Percentiles rank a stretch among this genome's conserved stretches.
Conservation (phyloP, 768 basidiomycete genomes). For the Pilatotrama ljubarskyi region DNA sequence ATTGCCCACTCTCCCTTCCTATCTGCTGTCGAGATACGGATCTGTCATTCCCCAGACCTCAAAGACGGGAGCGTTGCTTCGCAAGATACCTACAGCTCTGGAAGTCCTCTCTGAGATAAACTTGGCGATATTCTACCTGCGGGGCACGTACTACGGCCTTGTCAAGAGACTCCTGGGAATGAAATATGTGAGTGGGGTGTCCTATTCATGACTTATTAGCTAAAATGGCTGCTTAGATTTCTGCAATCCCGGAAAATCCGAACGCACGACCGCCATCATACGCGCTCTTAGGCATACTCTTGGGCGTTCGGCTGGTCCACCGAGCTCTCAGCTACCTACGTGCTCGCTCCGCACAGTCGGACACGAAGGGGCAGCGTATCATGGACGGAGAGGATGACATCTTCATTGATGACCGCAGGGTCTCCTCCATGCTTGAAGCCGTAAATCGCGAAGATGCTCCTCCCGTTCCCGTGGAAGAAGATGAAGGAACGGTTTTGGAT, state of each 20-base stretch:
- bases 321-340: slow-evolving; percentile 54
- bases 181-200: slow-evolving; percentile 53
- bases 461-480: slow-evolving; percentile 64
- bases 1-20: slow-evolving; percentile 65
- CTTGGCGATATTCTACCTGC: slow-evolving; percentile 77
- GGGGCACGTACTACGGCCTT: slow-evolving; percentile 77
- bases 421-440: slow-evolving; percentile 55
- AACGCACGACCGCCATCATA: slow-evolving; percentile 80
- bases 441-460: slow-evolving; percentile 54
- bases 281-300: slow-evolving; percentile 77
- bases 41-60: slow-evolving; percentile 36
- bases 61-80: slow-evolving; percentile 34
- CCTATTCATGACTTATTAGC: not conserved
- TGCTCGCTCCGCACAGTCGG: slow-evolving; percentile 24
- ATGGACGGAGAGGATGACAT: slow-evolving; percentile 39
- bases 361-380: slow-evolving; percentile 36
- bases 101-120: slow-evolving; percentile 69
- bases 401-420: slow-evolving; percentile 59
- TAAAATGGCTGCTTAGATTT: slow-evolving; percentile 49
- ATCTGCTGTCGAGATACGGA: slow-evolving; percentile 55
- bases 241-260: slow-evolving; percentile 69
- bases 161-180: slow-evolving; percentile 66
- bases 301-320: slow-evolving; percentile 63
- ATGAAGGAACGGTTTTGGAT: slow-evolving; percentile 66
- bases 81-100: slow-evolving; percentile 48